phyloP scores from a whole-genome alignment of 2,329 filamentous ascomycete species.

The Lachnellula suecica region DNA sequence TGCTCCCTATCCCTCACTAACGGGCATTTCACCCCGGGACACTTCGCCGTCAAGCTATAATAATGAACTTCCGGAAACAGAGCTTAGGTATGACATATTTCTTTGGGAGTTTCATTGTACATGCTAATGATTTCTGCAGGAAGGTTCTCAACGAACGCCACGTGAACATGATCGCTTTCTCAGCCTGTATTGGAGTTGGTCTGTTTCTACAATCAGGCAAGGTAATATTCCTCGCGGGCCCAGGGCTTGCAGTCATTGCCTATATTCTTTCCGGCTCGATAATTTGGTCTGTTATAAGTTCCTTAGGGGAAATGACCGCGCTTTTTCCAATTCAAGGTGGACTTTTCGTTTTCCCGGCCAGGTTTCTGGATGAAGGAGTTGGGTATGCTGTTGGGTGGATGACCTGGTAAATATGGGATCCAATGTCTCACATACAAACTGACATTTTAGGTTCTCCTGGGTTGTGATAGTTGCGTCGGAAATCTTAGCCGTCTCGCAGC shows the following conservation, averaged over 20 bases:
- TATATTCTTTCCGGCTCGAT: slow-evolving; percentile 46
- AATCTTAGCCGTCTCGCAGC: slow-evolving; percentile 38
- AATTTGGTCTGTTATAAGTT: slow-evolving; percentile 46
- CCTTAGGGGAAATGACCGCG: slow-evolving; percentile 40
- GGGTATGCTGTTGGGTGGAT: slow-evolving; percentile 37
- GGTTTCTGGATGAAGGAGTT: slow-evolving; percentile 17
- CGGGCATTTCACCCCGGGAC: neutral
- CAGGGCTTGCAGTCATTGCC: slow-evolving; percentile 40
- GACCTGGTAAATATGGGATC: slow-evolving; percentile 41
- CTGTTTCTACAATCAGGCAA: slow-evolving; percentile 45
- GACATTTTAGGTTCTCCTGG: slow-evolving; percentile 37
- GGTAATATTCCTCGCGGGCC: slow-evolving; percentile 42
- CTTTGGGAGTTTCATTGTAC: neutral
- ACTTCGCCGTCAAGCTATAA: neutral
- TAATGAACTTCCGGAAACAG: slow-evolving; percentile 5
- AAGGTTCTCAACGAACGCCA: slow-evolving; percentile 38
- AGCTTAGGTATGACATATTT: slow-evolving; percentile 1
- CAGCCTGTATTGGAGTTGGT: slow-evolving; percentile 43
- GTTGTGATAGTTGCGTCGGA: slow-evolving; percentile 36
- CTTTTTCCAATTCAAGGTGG: slow-evolving; percentile 39
- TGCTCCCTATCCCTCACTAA: neutral
- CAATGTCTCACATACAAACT: too few species aligned
- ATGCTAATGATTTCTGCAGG: neutral
- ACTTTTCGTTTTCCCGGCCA: slow-evolving; percentile 14
- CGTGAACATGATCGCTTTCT: slow-evolving; percentile 43